Conservation (phyloP, 1,284 basidiomycete species). For the Phellinidium pouzarii region DNA sequence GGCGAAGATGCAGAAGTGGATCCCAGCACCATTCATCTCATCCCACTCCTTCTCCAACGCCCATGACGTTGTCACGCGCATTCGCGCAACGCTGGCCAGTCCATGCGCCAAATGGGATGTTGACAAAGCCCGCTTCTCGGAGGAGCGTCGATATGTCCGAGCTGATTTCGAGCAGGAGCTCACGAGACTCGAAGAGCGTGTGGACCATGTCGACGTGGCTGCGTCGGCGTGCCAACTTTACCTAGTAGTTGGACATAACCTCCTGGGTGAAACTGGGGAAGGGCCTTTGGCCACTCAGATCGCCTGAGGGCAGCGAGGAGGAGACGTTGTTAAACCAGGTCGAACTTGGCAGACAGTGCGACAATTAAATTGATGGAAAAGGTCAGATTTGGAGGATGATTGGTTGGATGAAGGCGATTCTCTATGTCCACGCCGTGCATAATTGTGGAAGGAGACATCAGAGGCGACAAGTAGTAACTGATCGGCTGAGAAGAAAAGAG, state of each 20-base stretch:
- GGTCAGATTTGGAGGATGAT: conserved; percentile 21
- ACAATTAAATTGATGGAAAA: conserved; percentile 18
- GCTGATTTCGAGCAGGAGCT: conserved; percentile 20
- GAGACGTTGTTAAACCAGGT: conserved; percentile 29
- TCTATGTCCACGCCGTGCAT: conserved; percentile 5
- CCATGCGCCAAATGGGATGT: conserved; percentile 23
- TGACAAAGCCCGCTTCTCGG: conserved; percentile 22
- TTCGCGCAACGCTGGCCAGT: conserved; percentile 19
- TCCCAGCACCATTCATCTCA: neutral
- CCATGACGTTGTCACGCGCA: conserved; percentile 20
- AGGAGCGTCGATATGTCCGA: conserved; percentile 21
- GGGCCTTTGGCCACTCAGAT: conserved; percentile 24
- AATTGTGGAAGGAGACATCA: no score
- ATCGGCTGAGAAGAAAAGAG: no score
- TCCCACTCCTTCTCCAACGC: conserved; percentile 13
- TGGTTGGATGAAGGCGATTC: neutral
- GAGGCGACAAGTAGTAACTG: no score
- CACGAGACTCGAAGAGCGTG: conserved; percentile 20
- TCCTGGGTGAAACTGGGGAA: conserved; percentile 25
- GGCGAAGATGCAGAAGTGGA: neutral
- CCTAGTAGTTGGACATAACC: conserved; percentile 27
- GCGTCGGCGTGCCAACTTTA: conserved; percentile 20
- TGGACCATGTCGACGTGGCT: conserved; percentile 14
- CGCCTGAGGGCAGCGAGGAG: conserved; percentile 26
- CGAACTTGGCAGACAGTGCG: conserved; percentile 23